Evolutionary conservation across 805 yeast genomes (phyloP).

Genomic region (Kockiozyma suomiensis): DNA sequence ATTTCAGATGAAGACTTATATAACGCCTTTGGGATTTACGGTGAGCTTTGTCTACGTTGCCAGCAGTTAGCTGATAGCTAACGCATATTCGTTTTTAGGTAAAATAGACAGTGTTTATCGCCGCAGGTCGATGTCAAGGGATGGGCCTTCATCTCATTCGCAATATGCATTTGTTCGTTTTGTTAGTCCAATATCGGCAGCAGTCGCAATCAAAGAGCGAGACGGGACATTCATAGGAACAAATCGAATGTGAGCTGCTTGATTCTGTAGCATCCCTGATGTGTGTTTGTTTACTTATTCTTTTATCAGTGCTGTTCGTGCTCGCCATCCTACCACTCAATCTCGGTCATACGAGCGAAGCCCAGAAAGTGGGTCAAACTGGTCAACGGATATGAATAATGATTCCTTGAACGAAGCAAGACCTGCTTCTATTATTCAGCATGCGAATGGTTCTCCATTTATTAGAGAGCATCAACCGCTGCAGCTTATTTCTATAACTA

Average conservation of each 20-base stretch:
- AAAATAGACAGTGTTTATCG: slow-evolving; percentile 15
- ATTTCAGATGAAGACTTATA: slow-evolving; percentile 14
- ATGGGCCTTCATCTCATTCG: neutral
- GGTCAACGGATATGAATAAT: neutral
- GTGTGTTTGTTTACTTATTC: too few species aligned
- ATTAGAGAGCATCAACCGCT: neutral
- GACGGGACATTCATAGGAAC: slow-evolving; percentile 22
- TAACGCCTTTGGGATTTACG: slow-evolving; percentile 14
- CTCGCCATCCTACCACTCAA: slow-evolving; percentile 3
- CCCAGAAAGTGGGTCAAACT: neutral
- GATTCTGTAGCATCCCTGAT: too few species aligned
- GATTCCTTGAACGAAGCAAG: neutral
- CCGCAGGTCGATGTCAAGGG: neutral
- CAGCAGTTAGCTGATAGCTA: too few species aligned
- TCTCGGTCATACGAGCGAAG: too few species aligned
- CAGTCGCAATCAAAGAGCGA: slow-evolving; percentile 19
- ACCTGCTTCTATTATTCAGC: neutral
- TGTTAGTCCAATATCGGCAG: slow-evolving; percentile 14
- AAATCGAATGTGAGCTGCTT: slow-evolving; percentile 16
- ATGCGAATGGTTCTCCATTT: neutral
- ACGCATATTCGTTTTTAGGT: neutral
- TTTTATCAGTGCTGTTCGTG: slow-evolving; percentile 14
- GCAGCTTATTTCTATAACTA: slow-evolving; percentile 16
- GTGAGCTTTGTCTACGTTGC: neutral
- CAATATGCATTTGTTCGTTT: slow-evolving; percentile 26